These are phyloP conservation scores for Torulaspora microellipsoides DNA, from an alignment of 805 yeast species.

Conservation along the genomic window DNA sequence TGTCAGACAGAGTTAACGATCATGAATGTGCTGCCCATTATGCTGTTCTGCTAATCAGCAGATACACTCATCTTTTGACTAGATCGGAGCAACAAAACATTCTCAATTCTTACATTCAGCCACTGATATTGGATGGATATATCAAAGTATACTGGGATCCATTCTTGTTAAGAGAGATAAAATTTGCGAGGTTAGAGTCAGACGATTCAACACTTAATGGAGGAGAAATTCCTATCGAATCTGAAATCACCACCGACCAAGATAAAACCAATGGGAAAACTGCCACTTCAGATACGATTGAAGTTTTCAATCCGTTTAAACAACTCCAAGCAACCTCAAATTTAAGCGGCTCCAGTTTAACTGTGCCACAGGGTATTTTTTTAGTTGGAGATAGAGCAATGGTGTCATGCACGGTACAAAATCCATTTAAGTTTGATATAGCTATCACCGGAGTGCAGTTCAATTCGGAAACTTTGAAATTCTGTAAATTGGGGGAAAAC, in stretches of 20 bases:
- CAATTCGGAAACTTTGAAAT: constrained; percentile 28
- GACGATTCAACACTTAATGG: constrained; percentile 13
- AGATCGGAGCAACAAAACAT: constrained; percentile 52
- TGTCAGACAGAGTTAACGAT: constrained; percentile 52
- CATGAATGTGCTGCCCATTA: constrained; percentile 41
- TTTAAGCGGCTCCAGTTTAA: constrained; percentile 9
- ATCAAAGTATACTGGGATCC: constrained; percentile 68
- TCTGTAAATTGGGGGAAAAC: constrained; percentile 17
- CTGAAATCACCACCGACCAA: constrained; percentile 13
- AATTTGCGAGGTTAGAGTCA: constrained; percentile 32
- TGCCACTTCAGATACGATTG: constrained; percentile 34
- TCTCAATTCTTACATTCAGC: constrained; percentile 27
- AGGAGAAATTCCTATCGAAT: constrained; percentile 16
- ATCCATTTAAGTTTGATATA: constrained; percentile 75
- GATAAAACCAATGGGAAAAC: constrained; percentile 11
- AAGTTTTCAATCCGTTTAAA: constrained; percentile 54
- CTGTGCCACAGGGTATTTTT: constrained; percentile 21
- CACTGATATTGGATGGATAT: constrained; percentile 22
- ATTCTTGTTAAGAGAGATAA: constrained; percentile 50
- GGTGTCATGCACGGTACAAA: constrained; percentile 56
- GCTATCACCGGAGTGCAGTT: constrained; percentile 49
- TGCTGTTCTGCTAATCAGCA: constrained; percentile 51
- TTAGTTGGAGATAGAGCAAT: constrained; percentile 62
- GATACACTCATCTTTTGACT: constrained; percentile 51
- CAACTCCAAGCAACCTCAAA: constrained; percentile 13